Base-by-base conservation (phyloP, 2,329 filamentous ascomycete species). In the Atkinsonella hypoxylon region DNA sequence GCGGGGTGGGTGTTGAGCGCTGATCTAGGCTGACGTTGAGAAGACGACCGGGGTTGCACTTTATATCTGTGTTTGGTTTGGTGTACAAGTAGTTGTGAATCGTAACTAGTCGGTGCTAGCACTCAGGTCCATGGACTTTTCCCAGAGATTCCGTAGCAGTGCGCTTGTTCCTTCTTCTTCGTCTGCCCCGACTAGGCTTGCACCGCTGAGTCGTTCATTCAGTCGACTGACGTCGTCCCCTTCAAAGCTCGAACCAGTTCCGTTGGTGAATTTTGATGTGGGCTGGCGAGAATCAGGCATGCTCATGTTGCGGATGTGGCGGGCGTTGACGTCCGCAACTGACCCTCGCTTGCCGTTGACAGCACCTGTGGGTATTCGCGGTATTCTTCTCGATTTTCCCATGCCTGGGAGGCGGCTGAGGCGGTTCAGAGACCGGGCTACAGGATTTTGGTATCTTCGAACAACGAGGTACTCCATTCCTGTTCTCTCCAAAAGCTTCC, bases 381-480 rank as follows among this genome's bases (percentile, higher is more conserved):
- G 70, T 18, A 81, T 80, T 38, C 70, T 69, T 53, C 70, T 68
- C 32, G 67, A 70, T 60, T 72, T 77, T 48, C 79, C 71, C 31
- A 69, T 63, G 8, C 75, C 76, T 0, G 78, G 75, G 1, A 81
- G 70, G 31, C 73, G 61, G 34, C 60, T 60, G 6, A 73, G 60
- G 3, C 70, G 66, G 40, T 65, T 65, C 17, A 88, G 67, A 0
- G 82, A 83, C 44, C 83, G 76, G 4, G 77, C 79, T 17, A 88
- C 73, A 0, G 85, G 83, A 57, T 87, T 85, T 59, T 86, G 82
- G 61, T 84, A 84, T 43, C 85, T 74, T 49, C 83, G 76, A 34
- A 89, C 82, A 9, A 87, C 83, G n/a, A 82, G 73, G 62, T 87
- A 88, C 61, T 88, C 84, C 65, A 85, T 78, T 15, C 81, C 81